A percentile compares a stretch with the other conserved stretches of the same genome.
Evolutionary conservation across 108 stramenopile species (phyloP).

Genomic region (Nannochloropsis salina): DNA sequence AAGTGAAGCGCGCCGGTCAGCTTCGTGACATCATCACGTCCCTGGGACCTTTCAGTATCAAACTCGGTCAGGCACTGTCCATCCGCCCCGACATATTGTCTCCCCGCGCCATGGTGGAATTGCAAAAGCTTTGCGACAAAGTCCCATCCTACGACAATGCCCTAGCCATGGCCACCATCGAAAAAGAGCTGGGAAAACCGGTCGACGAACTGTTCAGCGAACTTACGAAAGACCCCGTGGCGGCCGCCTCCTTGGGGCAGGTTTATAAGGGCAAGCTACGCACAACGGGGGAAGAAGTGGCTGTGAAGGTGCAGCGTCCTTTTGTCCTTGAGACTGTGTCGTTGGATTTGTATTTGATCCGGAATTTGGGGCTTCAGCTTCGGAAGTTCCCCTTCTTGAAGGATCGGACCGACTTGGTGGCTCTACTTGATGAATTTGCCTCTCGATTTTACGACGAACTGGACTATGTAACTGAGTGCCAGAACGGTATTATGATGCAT

Average conservation of each 20-base stretch:
- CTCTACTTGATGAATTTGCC: conserved; percentile 87
- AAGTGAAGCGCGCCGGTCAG: conserved; percentile 71
- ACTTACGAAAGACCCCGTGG: conserved; percentile 86
- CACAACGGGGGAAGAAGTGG: conserved; percentile 72
- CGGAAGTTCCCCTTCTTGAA: conserved; percentile 62
- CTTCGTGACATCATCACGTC: conserved; percentile 75
- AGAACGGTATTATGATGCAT: conserved; percentile 69
- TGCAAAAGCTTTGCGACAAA: conserved; percentile 89
- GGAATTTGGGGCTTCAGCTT: conserved; percentile 67
- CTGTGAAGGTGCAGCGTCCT: conserved; percentile 69
- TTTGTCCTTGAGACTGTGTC: conserved; percentile 85
- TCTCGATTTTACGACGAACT: conserved; percentile 82
- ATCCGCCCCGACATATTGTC: conserved; percentile 83
- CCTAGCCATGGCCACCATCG: conserved; percentile 80
- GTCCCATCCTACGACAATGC: conserved; percentile 72
- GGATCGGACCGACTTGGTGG: conserved; percentile 74
- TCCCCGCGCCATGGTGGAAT: conserved; percentile 83
- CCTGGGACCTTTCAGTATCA: conserved; percentile 86
- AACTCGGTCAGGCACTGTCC: conserved; percentile 75
- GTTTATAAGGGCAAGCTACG: conserved; percentile 47
- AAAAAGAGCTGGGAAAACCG: conserved; percentile 67
- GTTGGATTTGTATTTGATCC: conserved; percentile 76
- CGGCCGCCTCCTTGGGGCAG: conserved; percentile 83
- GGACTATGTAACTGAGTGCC: conserved; percentile 85
- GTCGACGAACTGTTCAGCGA: conserved; percentile 73